Conservation (phyloP, 2,329 filamentous ascomycete species). For the Dactylellina haptotyla region DNA sequence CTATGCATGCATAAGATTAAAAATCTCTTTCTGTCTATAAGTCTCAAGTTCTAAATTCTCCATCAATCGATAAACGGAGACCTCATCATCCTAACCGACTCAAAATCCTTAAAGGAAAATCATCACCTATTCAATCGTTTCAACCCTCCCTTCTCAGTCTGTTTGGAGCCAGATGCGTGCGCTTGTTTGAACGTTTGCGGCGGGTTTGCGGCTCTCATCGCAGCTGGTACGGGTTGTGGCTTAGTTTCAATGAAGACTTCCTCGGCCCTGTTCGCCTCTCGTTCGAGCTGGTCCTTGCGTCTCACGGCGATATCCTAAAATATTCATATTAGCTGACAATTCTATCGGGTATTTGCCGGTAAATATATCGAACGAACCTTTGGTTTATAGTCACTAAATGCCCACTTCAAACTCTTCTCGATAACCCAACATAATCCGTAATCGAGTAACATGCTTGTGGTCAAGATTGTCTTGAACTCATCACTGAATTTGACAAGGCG, state of each 20-base stretch:
- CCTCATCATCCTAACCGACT: too few relatives aligned
- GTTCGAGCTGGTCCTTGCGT: constrained; percentile 83
- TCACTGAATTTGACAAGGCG: constrained; percentile 87
- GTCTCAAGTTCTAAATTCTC: too few relatives aligned
- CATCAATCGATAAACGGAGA: too few relatives aligned
- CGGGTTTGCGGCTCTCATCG: background rate
- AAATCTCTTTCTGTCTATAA: too few relatives aligned
- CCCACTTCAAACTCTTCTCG: constrained; percentile 82
- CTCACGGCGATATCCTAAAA: constrained; percentile 80
- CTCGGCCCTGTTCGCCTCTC: constrained; percentile 76
- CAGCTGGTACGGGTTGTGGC: constrained; percentile 60
- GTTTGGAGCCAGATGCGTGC: constrained; percentile 25
- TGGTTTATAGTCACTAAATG: constrained; percentile 90
- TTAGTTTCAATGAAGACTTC: constrained; percentile 63
- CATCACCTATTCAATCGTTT: constrained; percentile 50
- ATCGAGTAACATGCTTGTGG: constrained; percentile 83
- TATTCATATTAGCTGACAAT: background rate
- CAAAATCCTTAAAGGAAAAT: too few relatives aligned
- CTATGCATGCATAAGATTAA: too few relatives aligned
- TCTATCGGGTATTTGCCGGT: too few relatives aligned
- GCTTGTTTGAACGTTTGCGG: background rate
- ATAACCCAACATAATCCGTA: constrained; percentile 87
- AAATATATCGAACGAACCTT: constrained; percentile 68
- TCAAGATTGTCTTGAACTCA: constrained; percentile 90
- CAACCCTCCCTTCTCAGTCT: constrained; percentile 32